These are phyloP conservation scores for Trebouxiophyceae sp. DNA, from an alignment of 163 green algal genomes.

Conservation along the genomic window DNA sequence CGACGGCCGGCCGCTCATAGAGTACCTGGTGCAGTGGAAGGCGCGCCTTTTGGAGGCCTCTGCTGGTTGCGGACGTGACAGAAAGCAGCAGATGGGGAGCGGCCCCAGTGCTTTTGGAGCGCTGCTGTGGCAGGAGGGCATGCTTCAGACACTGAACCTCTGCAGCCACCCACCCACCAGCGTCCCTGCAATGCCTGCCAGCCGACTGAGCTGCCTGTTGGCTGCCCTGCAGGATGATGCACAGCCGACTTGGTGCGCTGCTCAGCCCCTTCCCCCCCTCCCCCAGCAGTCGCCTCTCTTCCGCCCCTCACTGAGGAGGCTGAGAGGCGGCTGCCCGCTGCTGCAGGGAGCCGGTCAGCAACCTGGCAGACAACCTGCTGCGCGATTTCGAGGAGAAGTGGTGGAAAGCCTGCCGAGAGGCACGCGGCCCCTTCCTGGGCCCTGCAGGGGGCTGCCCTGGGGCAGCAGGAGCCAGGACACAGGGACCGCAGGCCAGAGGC, in stretches of 20 bases:
- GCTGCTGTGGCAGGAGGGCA: conserved; percentile 4
- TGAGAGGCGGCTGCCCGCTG: neutral
- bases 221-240: conserved; percentile 27
- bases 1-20: conserved; percentile 23
- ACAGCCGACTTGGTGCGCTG: conserved; percentile 33
- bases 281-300: no score
- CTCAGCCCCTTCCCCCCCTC: no score
- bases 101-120: no score
- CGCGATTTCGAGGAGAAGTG: conserved; percentile 71
- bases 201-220: no score
- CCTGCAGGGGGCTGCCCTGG: no score
- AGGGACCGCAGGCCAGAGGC: no score
- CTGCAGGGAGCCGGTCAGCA: conserved; percentile 52
- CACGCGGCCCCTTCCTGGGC: conserved; percentile 11
- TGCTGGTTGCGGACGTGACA: neutral
- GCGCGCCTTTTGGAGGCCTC: neutral
- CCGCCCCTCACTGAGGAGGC: neutral
- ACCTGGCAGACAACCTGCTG: conserved; percentile 71
- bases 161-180: no score
- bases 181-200: no score
- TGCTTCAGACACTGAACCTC: neutral
- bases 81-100: neutral
- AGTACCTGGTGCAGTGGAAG: conserved; percentile 52
- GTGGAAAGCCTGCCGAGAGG: conserved; percentile 65
- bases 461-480: no score